phyloP scores from a whole-genome alignment of 2,329 filamentous ascomycete genomes.

The Emmonsia crescens region DNA sequence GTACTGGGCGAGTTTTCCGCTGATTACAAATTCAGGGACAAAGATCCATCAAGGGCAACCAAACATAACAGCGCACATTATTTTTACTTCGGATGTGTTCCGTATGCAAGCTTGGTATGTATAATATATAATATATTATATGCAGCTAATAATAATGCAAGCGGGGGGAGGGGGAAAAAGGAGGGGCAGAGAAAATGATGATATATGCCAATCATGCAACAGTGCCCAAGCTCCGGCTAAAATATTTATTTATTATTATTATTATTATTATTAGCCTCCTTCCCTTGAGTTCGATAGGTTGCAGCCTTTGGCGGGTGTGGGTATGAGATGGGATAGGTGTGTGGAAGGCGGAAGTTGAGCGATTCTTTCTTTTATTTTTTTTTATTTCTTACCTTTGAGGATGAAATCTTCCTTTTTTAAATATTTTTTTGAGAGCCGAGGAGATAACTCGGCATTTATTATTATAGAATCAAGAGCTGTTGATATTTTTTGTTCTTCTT shows the following conservation, averaged over 20 bases:
- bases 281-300: constrained; percentile 18
- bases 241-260: too few species aligned
- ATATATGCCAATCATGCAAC: neutral
- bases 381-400: neutral
- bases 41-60: too few species aligned
- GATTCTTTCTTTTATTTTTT: constrained; percentile 6
- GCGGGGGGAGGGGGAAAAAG: constrained; percentile 15
- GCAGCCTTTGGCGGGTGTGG: constrained; percentile 11
- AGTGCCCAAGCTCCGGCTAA: too few species aligned
- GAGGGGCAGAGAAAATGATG: constrained; percentile 18
- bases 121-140: neutral
- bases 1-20: too few species aligned
- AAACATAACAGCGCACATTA: too few species aligned
- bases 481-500: too few species aligned
- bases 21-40: too few species aligned
- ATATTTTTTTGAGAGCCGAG: neutral
- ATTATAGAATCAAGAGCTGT: too few species aligned
- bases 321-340: constrained; percentile 11
- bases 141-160: neutral
- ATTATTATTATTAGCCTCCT: too few species aligned
- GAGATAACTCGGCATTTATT: neutral
- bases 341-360: constrained; percentile 22
- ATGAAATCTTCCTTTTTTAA: neutral
- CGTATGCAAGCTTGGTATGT: too few species aligned
- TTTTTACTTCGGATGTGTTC: neutral